A percentile compares a stretch with the other conserved stretches of the same genome.
phyloP scores from a whole-genome alignment of 2,329 filamentous ascomycete species.

The Zasmidium citrigriseum region DNA sequence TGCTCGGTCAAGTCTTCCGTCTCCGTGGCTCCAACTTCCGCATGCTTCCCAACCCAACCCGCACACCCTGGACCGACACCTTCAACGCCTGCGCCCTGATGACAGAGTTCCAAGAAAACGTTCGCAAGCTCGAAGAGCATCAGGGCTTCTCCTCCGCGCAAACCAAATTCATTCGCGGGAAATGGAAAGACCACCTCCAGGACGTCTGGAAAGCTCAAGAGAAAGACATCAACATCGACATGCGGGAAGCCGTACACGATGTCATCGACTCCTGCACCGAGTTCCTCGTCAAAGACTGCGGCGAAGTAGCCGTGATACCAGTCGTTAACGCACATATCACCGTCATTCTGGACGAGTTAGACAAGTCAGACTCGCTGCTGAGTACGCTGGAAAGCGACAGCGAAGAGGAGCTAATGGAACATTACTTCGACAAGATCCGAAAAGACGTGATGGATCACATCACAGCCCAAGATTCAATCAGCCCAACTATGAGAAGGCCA shows the following conservation, averaged over 20 bases:
- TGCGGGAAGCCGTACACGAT: constrained; percentile 9
- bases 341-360: constrained; percentile 7
- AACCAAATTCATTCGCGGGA: constrained; percentile 1
- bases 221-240: constrained; percentile 10
- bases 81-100: constrained; percentile 10
- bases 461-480: not conserved
- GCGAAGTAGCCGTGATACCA: constrained; percentile 1
- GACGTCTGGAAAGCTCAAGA: constrained; percentile 7
- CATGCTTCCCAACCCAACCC: constrained; percentile 12
- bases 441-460: constrained; percentile 1
- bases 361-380: constrained; percentile 2
- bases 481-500: not conserved
- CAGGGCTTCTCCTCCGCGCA: not conserved
- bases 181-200: constrained; percentile 1
- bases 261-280: constrained; percentile 3
- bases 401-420: constrained; percentile 10
- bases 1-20: constrained; percentile 13
- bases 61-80: constrained; percentile 11
- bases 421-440: constrained; percentile 8
- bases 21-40: constrained; percentile 13
- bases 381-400: constrained; percentile 9
- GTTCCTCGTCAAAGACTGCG: constrained; percentile 4
- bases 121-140: not conserved
- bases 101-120: constrained; percentile 9
- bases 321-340: constrained; percentile 12